Evolutionary conservation across 371 early-diverging fungal species (phyloP), one percentile per base, ranked within the genome.

Genomic region (Globomyces sp.): DNA sequence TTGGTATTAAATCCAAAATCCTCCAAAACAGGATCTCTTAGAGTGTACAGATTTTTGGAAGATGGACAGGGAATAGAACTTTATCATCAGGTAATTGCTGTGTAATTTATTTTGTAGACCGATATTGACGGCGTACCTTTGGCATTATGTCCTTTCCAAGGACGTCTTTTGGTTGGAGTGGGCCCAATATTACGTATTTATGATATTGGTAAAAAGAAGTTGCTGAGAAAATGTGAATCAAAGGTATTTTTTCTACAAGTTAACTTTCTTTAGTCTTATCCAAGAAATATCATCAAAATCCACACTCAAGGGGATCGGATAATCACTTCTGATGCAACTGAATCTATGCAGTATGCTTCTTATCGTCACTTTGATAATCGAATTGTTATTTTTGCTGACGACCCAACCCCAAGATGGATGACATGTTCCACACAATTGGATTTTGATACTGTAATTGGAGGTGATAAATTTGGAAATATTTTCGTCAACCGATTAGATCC

Each of bases 381-480:
- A 9, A 86, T 99, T 72, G 85, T 86, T 4, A 81, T 93, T 1
- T 90, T 95, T 82, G 95, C 95, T 39, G 97, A 96, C 72, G 99
- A 99, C 75, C 85, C 91, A n/a, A 71, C 86, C n/a, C 91, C 92
- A 48, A 87, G 96, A 49, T 94, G 89, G 88, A 84, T 89, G 59
- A 92, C 96, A 34, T 77, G 86, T 45, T 79, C 90, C 3, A 69
- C 82, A 4, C 87, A 91, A 87, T 71, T 96, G 13, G 98, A 96
- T 74, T 94, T 93, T 68, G 92, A 96, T 68, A 97, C 99, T 2
- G 84, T 94, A 0, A 93, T 87, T 1, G 91, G 87, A 36, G 96
- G 92, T 8, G 99, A 99, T 83, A 95, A 95, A 77, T 98, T 98
- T 82, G 99, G 99, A 40, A 94, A 93, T 67, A 77, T 99, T 44